Evolutionary conservation across 2,329 filamentous ascomycete species (phyloP).

Genomic region (Epicoccum sorghinum): DNA sequence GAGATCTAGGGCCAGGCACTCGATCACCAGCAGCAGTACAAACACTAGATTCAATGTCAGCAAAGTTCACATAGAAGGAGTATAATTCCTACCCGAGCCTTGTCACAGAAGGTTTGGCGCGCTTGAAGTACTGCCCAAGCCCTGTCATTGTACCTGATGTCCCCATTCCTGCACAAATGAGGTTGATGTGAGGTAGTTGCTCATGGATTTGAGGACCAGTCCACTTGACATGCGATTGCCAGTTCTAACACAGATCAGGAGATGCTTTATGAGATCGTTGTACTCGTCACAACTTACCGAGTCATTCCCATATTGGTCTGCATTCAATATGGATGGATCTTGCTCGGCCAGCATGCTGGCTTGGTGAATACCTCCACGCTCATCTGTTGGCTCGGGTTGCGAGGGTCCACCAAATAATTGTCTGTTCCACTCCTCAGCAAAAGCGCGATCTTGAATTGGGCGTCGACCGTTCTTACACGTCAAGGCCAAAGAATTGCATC

Average conservation of each 20-base stretch:
- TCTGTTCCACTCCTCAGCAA: constrained; percentile 1
- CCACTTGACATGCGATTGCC: constrained; percentile 63
- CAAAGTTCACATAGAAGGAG: background rate
- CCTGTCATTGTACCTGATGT: constrained; percentile 54
- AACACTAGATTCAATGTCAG: constrained; percentile 49
- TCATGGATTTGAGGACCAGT: constrained; percentile 64
- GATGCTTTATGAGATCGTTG: background rate
- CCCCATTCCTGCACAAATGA: constrained; percentile 64
- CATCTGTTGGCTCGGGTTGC: constrained; percentile 26
- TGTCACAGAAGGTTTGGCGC: constrained; percentile 24
- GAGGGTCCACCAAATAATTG: constrained; percentile 61
- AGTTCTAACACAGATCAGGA: constrained; percentile 47
- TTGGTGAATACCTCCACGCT: constrained; percentile 26
- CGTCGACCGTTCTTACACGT: constrained; percentile 17
- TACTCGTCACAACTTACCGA: constrained; percentile 14
- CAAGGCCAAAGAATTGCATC: constrained; percentile 33
- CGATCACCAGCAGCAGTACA: constrained; percentile 64
- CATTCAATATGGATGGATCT: constrained; percentile 56
- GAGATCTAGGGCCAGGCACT: constrained; percentile 64
- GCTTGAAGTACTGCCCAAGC: constrained; percentile 31
- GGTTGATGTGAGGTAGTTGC: constrained; percentile 62
- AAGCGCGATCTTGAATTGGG: background rate
- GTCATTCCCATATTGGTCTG: constrained; percentile 64
- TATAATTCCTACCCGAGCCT: constrained; percentile 22
- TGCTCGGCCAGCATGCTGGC: constrained; percentile 32